Percentiles rank a stretch among this genome's conserved stretches.
Conservation (phyloP, 352 stramenopile species). For the Phytophthora constricta region DNA sequence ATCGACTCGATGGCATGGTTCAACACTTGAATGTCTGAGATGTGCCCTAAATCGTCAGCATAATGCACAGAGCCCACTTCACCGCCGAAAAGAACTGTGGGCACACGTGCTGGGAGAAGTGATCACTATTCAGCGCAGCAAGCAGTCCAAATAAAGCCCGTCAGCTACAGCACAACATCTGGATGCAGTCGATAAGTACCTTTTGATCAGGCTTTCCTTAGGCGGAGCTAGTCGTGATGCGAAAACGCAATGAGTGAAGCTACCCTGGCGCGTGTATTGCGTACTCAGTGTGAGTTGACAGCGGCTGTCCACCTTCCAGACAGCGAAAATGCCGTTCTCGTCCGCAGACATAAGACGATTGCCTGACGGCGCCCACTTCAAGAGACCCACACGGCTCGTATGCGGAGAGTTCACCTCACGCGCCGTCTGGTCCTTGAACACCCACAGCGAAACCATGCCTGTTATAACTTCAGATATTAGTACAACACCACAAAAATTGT, state of each 20-base stretch:
- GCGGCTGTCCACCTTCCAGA: constrained; percentile 89
- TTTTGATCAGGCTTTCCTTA: constrained; percentile 53
- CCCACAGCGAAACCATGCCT: constrained; percentile 88
- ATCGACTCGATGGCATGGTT: constrained; percentile 90
- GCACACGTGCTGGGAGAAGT: constrained; percentile 63
- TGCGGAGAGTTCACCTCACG: constrained; percentile 88
- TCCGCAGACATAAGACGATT: constrained; percentile 92
- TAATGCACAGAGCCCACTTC: constrained; percentile 91
- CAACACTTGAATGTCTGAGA: constrained; percentile 88
- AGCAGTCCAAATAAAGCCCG: background rate
- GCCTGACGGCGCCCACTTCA: constrained; percentile 88
- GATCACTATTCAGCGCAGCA: constrained; percentile 34
- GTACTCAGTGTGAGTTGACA: constrained; percentile 79
- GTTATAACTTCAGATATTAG: background rate
- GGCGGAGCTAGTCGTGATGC: constrained; percentile 49
- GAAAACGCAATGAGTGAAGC: constrained; percentile 91
- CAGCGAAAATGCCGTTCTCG: constrained; percentile 78
- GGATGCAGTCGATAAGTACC: constrained; percentile 26
- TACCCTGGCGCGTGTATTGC: constrained; percentile 87
- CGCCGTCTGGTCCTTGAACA: constrained; percentile 71
- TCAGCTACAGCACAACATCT: background rate
- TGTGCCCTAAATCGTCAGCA: constrained; percentile 93
- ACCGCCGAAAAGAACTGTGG: constrained; percentile 95
- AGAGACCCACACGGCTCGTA: constrained; percentile 72
- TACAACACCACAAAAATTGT: no score